Conservation (phyloP, 257 asterid species). For the Sherardia arvensis region DNA sequence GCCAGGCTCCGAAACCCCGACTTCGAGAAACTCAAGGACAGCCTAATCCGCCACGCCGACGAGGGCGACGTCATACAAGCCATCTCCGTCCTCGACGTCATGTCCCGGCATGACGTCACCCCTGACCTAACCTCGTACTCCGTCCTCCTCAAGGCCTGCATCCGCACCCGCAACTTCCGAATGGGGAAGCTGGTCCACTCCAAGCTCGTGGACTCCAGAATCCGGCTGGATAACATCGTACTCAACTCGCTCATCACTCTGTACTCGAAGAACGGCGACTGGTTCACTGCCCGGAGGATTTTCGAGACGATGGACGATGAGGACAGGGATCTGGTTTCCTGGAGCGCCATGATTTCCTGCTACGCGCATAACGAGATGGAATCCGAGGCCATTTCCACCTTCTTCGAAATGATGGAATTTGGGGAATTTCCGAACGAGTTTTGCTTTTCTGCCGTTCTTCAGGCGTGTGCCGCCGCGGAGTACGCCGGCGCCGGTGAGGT, state of each 20-base stretch:
- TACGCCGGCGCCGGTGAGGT: slow-evolving; percentile 47
- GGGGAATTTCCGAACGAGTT: slow-evolving; percentile 74
- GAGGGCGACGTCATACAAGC: slow-evolving; percentile 58
- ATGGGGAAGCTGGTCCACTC: slow-evolving; percentile 52
- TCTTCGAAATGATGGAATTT: slow-evolving; percentile 52
- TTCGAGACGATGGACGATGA: slow-evolving; percentile 47
- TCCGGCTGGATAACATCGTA: slow-evolving; percentile 47
- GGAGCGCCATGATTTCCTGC: slow-evolving; percentile 92
- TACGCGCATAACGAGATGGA: slow-evolving; percentile 44
- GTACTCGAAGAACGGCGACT: slow-evolving; percentile 67
- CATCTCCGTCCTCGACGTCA: slow-evolving; percentile 60
- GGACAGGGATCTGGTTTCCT: slow-evolving; percentile 63
- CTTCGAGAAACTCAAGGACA: slow-evolving; percentile 52
- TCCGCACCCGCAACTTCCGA: slow-evolving; percentile 54
- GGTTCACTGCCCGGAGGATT: slow-evolving; percentile 46
- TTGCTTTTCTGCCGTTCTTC: slow-evolving; percentile 62
- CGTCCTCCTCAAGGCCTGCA: slow-evolving; percentile 84
- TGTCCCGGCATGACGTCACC: slow-evolving; percentile 38
- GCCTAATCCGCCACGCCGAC: slow-evolving; percentile 47
- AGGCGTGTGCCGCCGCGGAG: slow-evolving; percentile 52
- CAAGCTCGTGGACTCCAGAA: slow-evolving; percentile 30
- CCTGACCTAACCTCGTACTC: slow-evolving; percentile 75
- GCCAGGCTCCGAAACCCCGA: slow-evolving; percentile 14
- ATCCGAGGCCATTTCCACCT: slow-evolving; percentile 39
- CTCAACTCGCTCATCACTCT: slow-evolving; percentile 78